Percentiles rank a stretch among this genome's conserved stretches.
These are phyloP conservation scores for Alliaria petiolata DNA, from an alignment of 345 rosid genomes.

Conservation along the genomic window DNA sequence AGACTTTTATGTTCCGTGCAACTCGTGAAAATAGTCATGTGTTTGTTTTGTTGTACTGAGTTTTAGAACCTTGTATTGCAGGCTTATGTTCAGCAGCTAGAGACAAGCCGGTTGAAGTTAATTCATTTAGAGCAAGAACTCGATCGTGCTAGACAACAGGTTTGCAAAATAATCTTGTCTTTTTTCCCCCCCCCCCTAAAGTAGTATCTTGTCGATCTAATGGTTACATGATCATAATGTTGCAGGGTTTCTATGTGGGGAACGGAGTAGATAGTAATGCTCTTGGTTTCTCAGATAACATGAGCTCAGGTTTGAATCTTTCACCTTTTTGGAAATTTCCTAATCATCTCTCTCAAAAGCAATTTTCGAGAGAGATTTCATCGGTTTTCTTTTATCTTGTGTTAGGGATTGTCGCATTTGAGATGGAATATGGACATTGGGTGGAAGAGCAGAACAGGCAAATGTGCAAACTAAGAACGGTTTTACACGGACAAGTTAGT, in stretches of 20 bases:
- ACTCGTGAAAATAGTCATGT: background rate
- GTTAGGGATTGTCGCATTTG: conserved; percentile 72
- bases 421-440: conserved; percentile 88
- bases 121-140: conserved; percentile 88
- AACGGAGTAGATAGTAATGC: conserved; percentile 48
- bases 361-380: no score
- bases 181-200: background rate
- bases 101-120: conserved; percentile 82
- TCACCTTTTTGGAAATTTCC: background rate
- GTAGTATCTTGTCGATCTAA: background rate
- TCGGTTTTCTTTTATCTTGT: background rate
- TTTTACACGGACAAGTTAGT: conserved; percentile 52
- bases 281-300: conserved; percentile 47
- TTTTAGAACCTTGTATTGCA: conserved; percentile 29
- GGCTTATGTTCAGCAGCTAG: conserved; percentile 98
- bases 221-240: background rate
- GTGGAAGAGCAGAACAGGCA: conserved; percentile 74
- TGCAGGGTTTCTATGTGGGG: conserved; percentile 60
- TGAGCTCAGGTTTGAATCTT: conserved; percentile 59
- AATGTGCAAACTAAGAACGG: conserved; percentile 51
- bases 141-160: conserved; percentile 78
- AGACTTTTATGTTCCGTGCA: background rate
- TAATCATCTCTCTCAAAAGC: background rate
- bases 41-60: background rate
- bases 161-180: conserved; percentile 13